Evolutionary conservation across 1,139 yeast genomes (phyloP).

Genomic region (Scheffersomyces cryptocercus): DNA sequence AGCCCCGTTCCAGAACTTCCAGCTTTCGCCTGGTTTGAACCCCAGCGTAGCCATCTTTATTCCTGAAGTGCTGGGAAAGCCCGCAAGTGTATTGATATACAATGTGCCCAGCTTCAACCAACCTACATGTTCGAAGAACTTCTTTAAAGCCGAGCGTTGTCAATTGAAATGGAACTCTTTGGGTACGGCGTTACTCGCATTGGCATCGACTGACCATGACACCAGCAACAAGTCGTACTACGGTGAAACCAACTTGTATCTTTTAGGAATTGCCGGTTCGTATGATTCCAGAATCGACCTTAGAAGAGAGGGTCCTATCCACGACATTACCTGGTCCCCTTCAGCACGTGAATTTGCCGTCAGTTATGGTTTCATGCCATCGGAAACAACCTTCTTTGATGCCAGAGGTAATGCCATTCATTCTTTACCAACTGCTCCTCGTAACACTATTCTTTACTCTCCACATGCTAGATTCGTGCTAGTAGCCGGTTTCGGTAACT

Average conservation of each 20-base stretch:
- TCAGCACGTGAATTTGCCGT: slow-evolving; percentile 96
- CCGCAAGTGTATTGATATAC: slow-evolving; percentile 85
- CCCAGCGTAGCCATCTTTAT: slow-evolving; percentile 91
- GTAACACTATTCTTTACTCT: slow-evolving; percentile 87
- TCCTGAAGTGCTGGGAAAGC: slow-evolving; percentile 82
- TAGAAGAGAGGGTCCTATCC: slow-evolving; percentile 94
- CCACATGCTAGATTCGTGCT: slow-evolving; percentile 92
- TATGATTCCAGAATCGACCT: slow-evolving; percentile 87
- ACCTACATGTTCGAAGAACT: slow-evolving; percentile 83
- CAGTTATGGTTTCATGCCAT: slow-evolving; percentile 97
- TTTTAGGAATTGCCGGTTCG: slow-evolving; percentile 89
- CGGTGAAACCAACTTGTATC: slow-evolving; percentile 91
- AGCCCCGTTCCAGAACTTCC: slow-evolving; percentile 53
- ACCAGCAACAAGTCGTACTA: slow-evolving; percentile 91
- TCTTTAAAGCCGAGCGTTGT: slow-evolving; percentile 95
- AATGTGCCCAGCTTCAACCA: slow-evolving; percentile 72
- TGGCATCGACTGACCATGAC: slow-evolving; percentile 96
- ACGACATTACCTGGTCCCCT: slow-evolving; percentile 97
- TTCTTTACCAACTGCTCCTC: slow-evolving; percentile 81
- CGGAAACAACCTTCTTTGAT: slow-evolving; percentile 92
- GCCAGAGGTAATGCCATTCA: slow-evolving; percentile 88
- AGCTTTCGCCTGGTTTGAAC: slow-evolving; percentile 82
- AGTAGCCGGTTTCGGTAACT: slow-evolving; percentile 97
- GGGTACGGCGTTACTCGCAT: slow-evolving; percentile 91
- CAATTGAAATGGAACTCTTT: slow-evolving; percentile 89